These are phyloP conservation scores for Pisolithus tinctorius DNA, from an alignment of 768 basidiomycete genomes.

Conservation along the genomic window DNA sequence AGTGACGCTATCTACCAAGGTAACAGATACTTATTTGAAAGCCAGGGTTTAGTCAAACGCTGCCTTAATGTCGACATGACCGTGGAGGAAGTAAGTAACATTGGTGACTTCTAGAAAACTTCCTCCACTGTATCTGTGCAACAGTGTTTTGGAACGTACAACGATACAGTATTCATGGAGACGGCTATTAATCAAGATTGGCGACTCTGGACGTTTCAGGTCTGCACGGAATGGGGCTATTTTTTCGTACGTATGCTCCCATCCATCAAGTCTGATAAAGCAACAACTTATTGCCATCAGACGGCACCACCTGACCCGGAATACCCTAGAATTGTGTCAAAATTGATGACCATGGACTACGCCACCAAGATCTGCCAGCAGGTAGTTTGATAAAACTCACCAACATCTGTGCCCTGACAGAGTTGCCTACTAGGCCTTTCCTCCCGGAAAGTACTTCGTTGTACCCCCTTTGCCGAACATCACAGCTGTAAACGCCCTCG, in stretches of 20 bases:
- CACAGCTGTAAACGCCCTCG: conserved; percentile 73
- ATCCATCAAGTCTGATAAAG: background rate
- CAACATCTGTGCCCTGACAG: background rate
- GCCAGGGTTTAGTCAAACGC: conserved; percentile 46
- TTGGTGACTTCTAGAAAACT: background rate
- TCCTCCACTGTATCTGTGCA: background rate
- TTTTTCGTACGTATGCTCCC: conserved; percentile 51
- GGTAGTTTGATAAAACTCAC: conserved; percentile 24
- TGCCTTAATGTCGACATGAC: conserved; percentile 42
- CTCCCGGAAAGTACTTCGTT: conserved; percentile 65
- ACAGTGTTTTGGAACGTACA: conserved; percentile 83
- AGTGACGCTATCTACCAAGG: background rate
- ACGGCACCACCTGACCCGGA: conserved; percentile 68
- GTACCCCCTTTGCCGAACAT: conserved; percentile 76
- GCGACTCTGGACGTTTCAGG: conserved; percentile 87
- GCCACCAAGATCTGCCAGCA: conserved; percentile 61
- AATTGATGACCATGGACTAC: conserved; percentile 66
- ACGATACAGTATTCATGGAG: conserved; percentile 58
- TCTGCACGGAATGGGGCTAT: conserved; percentile 95
- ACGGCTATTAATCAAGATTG: conserved; percentile 65
- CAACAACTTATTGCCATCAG: conserved; percentile 27
- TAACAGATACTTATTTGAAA: background rate
- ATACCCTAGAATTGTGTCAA: conserved; percentile 73
- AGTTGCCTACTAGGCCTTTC: conserved; percentile 49
- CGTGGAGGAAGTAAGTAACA: conserved; percentile 43